These are phyloP conservation scores for Sugiyamaella chiloensis DNA, from an alignment of 805 yeast species.

Conservation along the genomic window DNA sequence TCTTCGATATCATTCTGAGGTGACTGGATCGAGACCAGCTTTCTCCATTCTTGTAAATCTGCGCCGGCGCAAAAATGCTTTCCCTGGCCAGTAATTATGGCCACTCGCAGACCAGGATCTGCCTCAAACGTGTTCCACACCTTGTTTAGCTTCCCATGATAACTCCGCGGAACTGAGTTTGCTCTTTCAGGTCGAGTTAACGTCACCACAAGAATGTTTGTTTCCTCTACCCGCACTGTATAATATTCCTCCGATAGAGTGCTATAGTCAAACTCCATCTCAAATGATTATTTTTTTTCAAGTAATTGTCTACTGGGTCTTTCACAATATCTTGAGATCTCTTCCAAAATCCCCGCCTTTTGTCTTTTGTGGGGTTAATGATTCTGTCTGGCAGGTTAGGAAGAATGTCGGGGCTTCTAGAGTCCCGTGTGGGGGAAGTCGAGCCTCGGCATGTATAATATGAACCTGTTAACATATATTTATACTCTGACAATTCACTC, in stretches of 20 bases:
- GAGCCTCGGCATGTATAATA: not conserved
- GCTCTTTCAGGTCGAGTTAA: constrained; percentile 20
- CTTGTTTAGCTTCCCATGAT: constrained; percentile 17
- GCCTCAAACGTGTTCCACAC: constrained; percentile 25
- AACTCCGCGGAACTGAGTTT: constrained; percentile 21
- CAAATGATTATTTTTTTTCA: too few relatives aligned
- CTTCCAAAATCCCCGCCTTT: too few relatives aligned
- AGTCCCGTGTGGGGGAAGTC: not conserved
- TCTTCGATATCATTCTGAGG: constrained; percentile 1
- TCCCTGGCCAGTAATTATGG: constrained; percentile 29
- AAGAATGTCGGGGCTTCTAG: not conserved
- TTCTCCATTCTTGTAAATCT: constrained; percentile 21
- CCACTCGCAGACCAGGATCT: constrained; percentile 21
- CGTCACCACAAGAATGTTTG: constrained; percentile 20
- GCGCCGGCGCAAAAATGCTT: constrained; percentile 32
- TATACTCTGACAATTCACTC: not conserved
- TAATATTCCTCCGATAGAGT: constrained; percentile 14
- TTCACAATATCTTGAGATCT: too few relatives aligned
- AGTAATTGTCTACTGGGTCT: too few relatives aligned
- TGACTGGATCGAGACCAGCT: constrained; percentile 7
- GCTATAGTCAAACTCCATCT: constrained; percentile 9
- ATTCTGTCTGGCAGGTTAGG: too few relatives aligned
- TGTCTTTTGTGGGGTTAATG: too few relatives aligned
- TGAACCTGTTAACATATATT: too few relatives aligned
- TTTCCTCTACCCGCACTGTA: constrained; percentile 17